Conservation (phyloP, 129 eudicot genomes). For the Apium graveolens region DNA sequence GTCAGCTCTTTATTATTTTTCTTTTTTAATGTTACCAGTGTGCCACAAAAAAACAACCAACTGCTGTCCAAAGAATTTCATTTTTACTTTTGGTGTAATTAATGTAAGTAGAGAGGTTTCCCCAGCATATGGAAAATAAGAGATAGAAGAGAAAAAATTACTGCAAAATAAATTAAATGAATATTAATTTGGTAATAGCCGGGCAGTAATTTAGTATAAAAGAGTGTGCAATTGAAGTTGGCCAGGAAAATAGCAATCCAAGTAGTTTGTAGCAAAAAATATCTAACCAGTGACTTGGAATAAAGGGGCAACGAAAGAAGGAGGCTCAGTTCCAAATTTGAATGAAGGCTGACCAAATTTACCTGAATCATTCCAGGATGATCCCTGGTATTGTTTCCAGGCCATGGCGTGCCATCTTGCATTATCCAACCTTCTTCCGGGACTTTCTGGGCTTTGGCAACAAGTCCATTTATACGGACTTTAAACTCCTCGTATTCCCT, state of each 20-base stretch:
- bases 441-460: slow-evolving; percentile 36
- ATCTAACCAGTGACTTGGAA: background rate
- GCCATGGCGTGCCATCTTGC: slow-evolving; percentile 54
- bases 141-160: background rate
- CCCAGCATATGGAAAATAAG: background rate
- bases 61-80: background rate
- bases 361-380: slow-evolving; percentile 53
- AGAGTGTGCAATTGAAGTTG: background rate
- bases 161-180: background rate
- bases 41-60: background rate
- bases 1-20: background rate
- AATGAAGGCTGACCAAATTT: background rate
- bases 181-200: background rate
- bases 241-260: background rate
- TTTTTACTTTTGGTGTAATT: background rate
- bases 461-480: slow-evolving; percentile 32
- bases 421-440: slow-evolving; percentile 47
- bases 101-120: background rate
- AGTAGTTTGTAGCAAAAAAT: background rate
- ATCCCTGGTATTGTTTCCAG: slow-evolving; percentile 42
- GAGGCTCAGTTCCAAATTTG: background rate
- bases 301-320: background rate
- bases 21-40: background rate
- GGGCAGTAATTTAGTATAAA: background rate
- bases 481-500: slow-evolving; percentile 48